Base-by-base conservation (phyloP, 1,284 basidiomycete species). In the Bondarzewia mesenterica region DNA sequence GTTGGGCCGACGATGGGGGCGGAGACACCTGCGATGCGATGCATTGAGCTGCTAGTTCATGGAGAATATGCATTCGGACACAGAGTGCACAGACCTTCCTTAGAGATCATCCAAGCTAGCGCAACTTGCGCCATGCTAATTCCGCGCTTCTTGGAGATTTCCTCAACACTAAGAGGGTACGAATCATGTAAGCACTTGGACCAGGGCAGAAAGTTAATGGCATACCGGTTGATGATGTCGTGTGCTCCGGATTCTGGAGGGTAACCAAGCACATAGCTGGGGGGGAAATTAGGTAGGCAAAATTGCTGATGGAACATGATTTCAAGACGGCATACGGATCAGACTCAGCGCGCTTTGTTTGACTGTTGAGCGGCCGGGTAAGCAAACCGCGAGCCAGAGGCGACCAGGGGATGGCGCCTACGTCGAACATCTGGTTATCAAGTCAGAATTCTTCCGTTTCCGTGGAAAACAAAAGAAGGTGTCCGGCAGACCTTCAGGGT, bases 1-100 rank as follows among this genome's bases (percentile, higher is more conserved):
- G 64, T 65, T 2, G 62, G 62, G 10, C 65, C 65, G 7, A 66
- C 55, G 38, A 67, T 65, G 18, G 61, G 62, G 8, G 63, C 62
- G 20, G 57, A 55, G 21, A 64, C 58, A 16, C 46, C 56, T 56
- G 37, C 23, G 12, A 21, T 15, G 8, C 15, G 20, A n/a, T n/a
- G 29, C 10, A n/a, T n/a, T n/a, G n/a, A n/a, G n/a, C n/a, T n/a
- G n/a, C 29, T 3, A 5, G n/a, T 32, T n/a, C 10, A n/a, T 32
- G 3, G 29, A 32, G 3, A 10, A 3, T n/a, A 12, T 32, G 29
- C 29, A 5, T 3, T n/a, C 3, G 5, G 29, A 10, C 29, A 32
- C 10, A 2, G n/a, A 32, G n/a, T 3, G 12, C 3, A 32, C 29
- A 4, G 12, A 32, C 43, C 36, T 18, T 44, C 43, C 25, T 49